Evolutionary conservation across 31 red algal species (phyloP).

Genomic region (Odonthalia washingtoniensis): DNA sequence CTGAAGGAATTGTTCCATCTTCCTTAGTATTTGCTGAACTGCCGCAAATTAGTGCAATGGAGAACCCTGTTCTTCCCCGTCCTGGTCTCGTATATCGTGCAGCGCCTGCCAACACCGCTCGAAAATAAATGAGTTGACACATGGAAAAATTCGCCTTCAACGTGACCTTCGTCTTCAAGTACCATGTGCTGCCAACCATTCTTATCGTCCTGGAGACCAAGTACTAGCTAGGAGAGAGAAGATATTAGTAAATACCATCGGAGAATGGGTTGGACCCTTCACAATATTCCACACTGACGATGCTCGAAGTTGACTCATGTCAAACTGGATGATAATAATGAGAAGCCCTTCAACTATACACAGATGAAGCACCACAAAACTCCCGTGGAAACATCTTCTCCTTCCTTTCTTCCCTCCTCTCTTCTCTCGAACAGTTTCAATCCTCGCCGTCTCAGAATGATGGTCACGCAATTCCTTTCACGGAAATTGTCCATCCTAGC

Average conservation of each 20-base stretch:
- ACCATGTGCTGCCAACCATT: not conserved
- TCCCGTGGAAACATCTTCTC: too few relatives aligned
- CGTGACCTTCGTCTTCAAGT: constrained; percentile 11
- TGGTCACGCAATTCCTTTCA: too few relatives aligned
- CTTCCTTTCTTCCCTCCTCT: too few relatives aligned
- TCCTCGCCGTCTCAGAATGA: too few relatives aligned
- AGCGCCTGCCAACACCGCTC: not conserved
- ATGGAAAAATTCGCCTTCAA: not conserved
- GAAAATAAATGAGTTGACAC: not conserved
- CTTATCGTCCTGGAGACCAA: constrained; percentile 18
- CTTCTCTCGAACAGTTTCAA: too few relatives aligned
- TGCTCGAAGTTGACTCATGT: too few relatives aligned
- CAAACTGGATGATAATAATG: too few relatives aligned
- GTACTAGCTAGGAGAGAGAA: constrained; percentile 36
- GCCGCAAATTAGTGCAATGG: not conserved
- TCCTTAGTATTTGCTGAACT: constrained; percentile 29
- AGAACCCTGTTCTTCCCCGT: not conserved
- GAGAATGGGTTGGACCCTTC: too few relatives aligned
- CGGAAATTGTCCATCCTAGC: too few relatives aligned
- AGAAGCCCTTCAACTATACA: too few relatives aligned
- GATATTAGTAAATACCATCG: not conserved
- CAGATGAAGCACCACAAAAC: too few relatives aligned
- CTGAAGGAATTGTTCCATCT: constrained; percentile 19
- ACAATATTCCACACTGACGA: too few relatives aligned
- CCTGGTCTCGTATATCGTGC: not conserved